phyloP scores from a whole-genome alignment of 1,284 basidiomycete genomes.

The Ceratobasidium sp. region DNA sequence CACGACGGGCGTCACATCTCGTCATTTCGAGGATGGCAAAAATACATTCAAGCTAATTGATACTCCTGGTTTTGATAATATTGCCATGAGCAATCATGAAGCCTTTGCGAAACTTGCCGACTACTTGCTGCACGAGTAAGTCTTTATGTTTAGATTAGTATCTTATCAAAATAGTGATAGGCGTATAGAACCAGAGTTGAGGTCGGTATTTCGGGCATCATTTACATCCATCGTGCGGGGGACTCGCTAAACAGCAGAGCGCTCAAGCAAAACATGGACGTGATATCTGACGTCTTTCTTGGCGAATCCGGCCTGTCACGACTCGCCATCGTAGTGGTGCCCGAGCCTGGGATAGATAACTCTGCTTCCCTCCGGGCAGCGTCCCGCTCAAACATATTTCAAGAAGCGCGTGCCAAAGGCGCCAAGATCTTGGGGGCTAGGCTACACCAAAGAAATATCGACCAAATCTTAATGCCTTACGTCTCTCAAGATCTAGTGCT shows the following conservation, averaged over 20 bases:
- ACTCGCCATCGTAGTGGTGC: constrained; percentile 24
- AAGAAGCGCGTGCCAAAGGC: background rate
- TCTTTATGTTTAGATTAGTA: background rate
- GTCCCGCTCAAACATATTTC: background rate
- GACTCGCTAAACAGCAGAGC: constrained; percentile 30
- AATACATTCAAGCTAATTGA: constrained; percentile 12
- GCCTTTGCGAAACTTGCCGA: constrained; percentile 11
- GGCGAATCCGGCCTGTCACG: background rate
- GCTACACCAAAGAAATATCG: background rate
- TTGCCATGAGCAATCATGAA: background rate
- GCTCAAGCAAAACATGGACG: constrained; percentile 8
- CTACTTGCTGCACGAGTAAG: constrained; percentile 17
- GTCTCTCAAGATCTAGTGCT: background rate
- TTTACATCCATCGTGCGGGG: constrained; percentile 31
- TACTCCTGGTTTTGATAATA: constrained; percentile 31
- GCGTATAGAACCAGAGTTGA: background rate
- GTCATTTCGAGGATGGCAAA: background rate
- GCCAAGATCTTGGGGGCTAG: background rate
- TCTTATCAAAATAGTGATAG: background rate
- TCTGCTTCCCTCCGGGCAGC: background rate
- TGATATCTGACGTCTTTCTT: constrained; percentile 25
- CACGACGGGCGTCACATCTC: background rate
- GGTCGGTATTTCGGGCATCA: background rate
- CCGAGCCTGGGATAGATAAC: background rate
- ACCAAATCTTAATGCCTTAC: background rate